These are phyloP conservation scores for Plantago ovata DNA, from an alignment of 257 asterid species.

Conservation along the genomic window DNA sequence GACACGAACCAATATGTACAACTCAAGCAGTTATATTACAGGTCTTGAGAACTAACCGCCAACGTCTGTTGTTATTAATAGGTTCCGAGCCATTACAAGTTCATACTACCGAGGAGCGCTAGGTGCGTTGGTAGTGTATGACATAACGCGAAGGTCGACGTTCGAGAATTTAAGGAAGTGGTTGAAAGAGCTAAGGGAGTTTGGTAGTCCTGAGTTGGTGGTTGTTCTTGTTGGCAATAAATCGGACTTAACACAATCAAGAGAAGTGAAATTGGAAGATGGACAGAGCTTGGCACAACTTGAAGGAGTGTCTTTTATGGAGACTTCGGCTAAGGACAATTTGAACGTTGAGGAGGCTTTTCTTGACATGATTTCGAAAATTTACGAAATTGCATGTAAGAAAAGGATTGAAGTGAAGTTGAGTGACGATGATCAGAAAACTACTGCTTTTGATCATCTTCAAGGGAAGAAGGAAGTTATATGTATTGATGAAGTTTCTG, in stretches of 20 bases:
- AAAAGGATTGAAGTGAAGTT: slow-evolving; percentile 48
- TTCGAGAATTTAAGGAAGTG: slow-evolving; percentile 69
- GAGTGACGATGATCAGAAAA: slow-evolving; percentile 12
- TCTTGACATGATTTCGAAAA: slow-evolving; percentile 56
- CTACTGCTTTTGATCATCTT: slow-evolving; percentile 19
- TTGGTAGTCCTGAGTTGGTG: slow-evolving; percentile 67
- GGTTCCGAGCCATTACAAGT: slow-evolving; percentile 87
- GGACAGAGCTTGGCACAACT: slow-evolving; percentile 66
- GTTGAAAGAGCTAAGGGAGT: slow-evolving; percentile 63
- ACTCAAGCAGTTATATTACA: no score
- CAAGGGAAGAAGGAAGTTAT: slow-evolving; percentile 52
- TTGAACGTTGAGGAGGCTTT: slow-evolving; percentile 86
- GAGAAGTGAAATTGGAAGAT: slow-evolving; percentile 66
- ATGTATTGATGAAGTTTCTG: slow-evolving; percentile 62
- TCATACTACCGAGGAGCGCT: slow-evolving; percentile 85
- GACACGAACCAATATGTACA: no score
- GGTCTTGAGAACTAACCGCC: no score
- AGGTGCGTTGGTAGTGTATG: slow-evolving; percentile 78
- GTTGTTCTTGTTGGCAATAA: slow-evolving; percentile 80
- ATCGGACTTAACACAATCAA: slow-evolving; percentile 46
- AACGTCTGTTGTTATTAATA: slow-evolving; percentile 18
- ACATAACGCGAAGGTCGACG: slow-evolving; percentile 57
- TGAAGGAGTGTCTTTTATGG: slow-evolving; percentile 64
- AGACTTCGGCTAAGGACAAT: slow-evolving; percentile 82
- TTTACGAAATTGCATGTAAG: slow-evolving; percentile 52